phyloP scores from a whole-genome alignment of 176 grass and related monocot species.

The Aegilops bicornis region DNA sequence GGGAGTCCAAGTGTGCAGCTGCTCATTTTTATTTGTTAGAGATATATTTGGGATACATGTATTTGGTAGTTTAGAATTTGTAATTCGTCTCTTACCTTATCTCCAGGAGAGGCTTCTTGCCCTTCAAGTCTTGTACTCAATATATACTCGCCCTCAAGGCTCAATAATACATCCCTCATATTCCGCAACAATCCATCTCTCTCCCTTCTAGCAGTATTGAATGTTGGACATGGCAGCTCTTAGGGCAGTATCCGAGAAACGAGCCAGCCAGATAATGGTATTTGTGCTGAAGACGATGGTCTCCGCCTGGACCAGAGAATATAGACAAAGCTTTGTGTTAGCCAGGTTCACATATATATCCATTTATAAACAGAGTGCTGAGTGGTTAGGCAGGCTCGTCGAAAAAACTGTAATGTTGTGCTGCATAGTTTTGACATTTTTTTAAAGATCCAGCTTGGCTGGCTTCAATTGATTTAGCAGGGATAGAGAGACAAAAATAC shows the following conservation, averaged over 20 bases:
- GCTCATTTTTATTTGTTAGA: neutral
- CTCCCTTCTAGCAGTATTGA: neutral
- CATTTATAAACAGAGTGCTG: neutral
- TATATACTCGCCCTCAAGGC: no score
- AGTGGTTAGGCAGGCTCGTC: neutral
- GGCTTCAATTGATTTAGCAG: no score
- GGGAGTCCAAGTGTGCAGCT: constrained; percentile 11
- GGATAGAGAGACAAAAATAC: no score
- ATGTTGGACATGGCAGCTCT: constrained; percentile 8
- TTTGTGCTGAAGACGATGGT: neutral
- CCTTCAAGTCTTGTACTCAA: no score
- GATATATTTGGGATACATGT: no score
- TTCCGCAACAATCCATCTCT: no score
- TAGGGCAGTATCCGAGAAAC: neutral
- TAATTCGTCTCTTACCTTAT: no score
- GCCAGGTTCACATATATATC: neutral
- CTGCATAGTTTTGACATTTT: constrained; percentile 24
- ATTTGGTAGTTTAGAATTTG: no score
- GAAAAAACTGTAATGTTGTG: constrained; percentile 26
- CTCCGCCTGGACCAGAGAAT: constrained; percentile 3
- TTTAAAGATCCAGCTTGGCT: neutral
- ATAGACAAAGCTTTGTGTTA: neutral
- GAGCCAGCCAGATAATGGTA: neutral
- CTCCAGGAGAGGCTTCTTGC: no score
- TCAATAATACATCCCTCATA: no score